Evolutionary conservation across 208 protist genomes (phyloP).

Genomic region (Naegleria fowleri): DNA sequence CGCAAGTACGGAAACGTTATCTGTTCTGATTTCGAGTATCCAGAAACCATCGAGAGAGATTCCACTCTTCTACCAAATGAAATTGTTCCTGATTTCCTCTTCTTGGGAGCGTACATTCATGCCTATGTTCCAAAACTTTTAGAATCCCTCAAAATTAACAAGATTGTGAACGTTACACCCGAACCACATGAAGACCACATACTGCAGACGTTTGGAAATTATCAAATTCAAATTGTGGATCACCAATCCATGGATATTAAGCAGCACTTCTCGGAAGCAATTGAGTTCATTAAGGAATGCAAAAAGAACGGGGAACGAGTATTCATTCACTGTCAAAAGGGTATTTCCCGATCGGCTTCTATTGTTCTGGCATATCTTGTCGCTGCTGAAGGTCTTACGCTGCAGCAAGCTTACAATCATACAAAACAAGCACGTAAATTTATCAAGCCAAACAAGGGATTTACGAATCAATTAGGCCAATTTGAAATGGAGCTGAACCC

Average conservation of each 20-base stretch:
- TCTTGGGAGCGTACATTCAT: background rate
- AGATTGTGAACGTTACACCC: background rate
- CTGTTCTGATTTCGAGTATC: background rate
- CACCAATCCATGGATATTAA: background rate
- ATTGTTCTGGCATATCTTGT: background rate
- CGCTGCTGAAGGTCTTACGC: background rate
- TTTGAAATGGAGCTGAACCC: background rate
- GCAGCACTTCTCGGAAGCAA: background rate
- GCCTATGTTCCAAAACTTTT: background rate
- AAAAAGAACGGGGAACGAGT: background rate
- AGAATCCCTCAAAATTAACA: background rate
- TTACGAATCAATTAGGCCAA: background rate
- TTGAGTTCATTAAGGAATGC: background rate
- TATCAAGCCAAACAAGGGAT: background rate
- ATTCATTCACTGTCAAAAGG: background rate
- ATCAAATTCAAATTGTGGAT: background rate
- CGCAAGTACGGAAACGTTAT: background rate
- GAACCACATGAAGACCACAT: background rate
- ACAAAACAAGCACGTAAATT: background rate
- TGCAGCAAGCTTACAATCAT: background rate
- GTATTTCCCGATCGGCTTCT: background rate
- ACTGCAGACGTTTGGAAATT: background rate
- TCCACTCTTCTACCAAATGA: background rate
- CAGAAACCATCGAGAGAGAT: background rate
- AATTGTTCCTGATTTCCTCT: background rate